Base-by-base conservation (phyloP, 2,329 filamentous ascomycete species). In the Pochonia chlamydosporia region DNA sequence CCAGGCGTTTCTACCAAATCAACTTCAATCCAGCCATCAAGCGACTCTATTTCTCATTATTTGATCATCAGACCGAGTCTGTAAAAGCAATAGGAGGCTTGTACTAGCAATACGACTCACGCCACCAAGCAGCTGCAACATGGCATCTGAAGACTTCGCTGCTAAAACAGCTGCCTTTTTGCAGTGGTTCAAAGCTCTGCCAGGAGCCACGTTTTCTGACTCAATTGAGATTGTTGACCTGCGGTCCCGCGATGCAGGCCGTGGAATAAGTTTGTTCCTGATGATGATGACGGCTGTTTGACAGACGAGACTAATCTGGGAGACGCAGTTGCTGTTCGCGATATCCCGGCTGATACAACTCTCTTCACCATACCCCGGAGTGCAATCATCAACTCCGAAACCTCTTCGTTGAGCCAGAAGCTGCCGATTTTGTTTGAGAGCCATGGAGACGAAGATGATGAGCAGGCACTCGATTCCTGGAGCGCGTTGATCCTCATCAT, bases 341-440 rank as follows among this genome's bases (percentile, higher is more conserved):
- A 89, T 52, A 88, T 96, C 46, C 68, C 74, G 16, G 77, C 86
- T 56, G 87, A 90, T 51, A 87, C 89, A 48, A 78, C 85, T 41
- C 76, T 95, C 37, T 95, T 95, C 71, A 84, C 81, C 40, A 87
- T 95, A 51, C 89, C 89, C 3, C 81, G 87, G 51, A 68, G 72
- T 40, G 72, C 78, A 43, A 83, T 95, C 52, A 79, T 96, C 60
- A 87, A 79, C 55, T 72, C 79, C 20, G 76, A 85, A 60, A 95
- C 86, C 35, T 93, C 89, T 1, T 73, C 77, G 41, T 72, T 95
- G 25, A 75, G 77, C 21, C 69, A 65, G 56, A 73, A 71, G 63
- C 73, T 84, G 20, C 75, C 81, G 0, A 64, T 73, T 40, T 64
- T 83, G 49, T 76, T 85, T 48, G 65, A 64, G 14, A 61, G 65